Evolutionary conservation across 139 green algal species (phyloP).

Genomic region (Mesostigma viride): DNA sequence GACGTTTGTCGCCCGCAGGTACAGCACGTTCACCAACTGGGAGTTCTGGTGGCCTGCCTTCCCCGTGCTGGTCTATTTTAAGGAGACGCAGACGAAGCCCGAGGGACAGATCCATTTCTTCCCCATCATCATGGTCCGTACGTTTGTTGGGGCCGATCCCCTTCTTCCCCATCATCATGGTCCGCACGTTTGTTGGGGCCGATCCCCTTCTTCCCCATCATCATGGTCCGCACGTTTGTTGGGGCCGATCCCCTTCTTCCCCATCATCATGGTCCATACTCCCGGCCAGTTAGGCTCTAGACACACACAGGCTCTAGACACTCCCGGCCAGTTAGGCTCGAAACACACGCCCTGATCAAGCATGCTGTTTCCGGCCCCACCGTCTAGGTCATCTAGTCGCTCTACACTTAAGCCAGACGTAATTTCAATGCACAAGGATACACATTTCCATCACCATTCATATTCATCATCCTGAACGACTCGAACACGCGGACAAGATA

Average conservation of each 20-base stretch:
- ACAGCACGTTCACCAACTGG: constrained; percentile 68
- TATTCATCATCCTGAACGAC: too few species aligned
- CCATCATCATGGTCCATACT: constrained; percentile 30
- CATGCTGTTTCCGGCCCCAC: too few species aligned
- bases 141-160: background rate
- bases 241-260: constrained; percentile 8
- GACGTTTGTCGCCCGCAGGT: constrained; percentile 14
- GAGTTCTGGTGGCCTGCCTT: constrained; percentile 90
- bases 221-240: constrained; percentile 17
- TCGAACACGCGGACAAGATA: too few species aligned
- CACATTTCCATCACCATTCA: too few species aligned
- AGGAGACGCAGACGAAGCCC: constrained; percentile 93
- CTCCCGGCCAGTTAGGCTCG: too few species aligned
- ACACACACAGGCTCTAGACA: too few species aligned
- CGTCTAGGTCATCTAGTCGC: too few species aligned
- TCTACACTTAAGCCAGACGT: too few species aligned
- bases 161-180: constrained; percentile 33
- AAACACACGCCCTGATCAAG: too few species aligned
- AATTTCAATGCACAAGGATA: too few species aligned
- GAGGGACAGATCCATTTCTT: constrained; percentile 83
- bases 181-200: background rate
- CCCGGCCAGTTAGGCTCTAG: too few species aligned
- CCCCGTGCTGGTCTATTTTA: constrained; percentile 94
- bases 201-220: constrained; percentile 27
- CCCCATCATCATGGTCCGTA: constrained; percentile 33